These are phyloP conservation scores for Yamagishiella unicocca DNA, from an alignment of 139 green algal species.

Conservation along the genomic window DNA sequence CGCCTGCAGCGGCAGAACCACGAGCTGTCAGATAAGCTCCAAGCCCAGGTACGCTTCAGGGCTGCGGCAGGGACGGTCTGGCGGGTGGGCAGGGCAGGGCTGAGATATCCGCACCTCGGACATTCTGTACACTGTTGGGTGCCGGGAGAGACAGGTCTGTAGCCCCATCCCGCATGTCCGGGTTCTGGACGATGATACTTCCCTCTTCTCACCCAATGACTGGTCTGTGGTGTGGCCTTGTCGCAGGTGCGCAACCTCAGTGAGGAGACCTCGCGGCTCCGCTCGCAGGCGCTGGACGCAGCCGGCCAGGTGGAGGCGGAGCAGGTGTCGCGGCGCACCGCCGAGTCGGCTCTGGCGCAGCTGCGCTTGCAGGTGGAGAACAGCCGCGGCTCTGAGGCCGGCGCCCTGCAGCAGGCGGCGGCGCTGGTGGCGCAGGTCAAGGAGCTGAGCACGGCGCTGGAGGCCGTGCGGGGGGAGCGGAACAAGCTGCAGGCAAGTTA, in stretches of 20 bases:
- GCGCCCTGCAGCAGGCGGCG: slow-evolving; percentile 45
- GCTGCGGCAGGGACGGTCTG: too few relatives aligned
- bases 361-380: slow-evolving; percentile 39
- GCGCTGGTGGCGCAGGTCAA: slow-evolving; percentile 30
- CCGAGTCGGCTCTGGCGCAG: slow-evolving; percentile 39
- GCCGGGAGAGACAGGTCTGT: too few relatives aligned
- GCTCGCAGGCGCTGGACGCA: slow-evolving; percentile 37
- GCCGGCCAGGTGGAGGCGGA: slow-evolving; percentile 39
- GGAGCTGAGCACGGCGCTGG: slow-evolving; percentile 27
- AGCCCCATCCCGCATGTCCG: too few relatives aligned
- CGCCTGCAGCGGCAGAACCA: slow-evolving; percentile 40
- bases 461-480: slow-evolving; percentile 38
- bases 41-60: slow-evolving; percentile 51
- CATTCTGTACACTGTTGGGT: too few relatives aligned
- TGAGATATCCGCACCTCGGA: too few relatives aligned
- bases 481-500: slow-evolving; percentile 54
- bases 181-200: neutral
- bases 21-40: slow-evolving; percentile 50
- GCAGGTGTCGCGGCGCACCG: slow-evolving; percentile 35
- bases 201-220: neutral
- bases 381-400: slow-evolving; percentile 31
- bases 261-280: slow-evolving; percentile 48
- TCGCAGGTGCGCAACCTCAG: slow-evolving; percentile 47
- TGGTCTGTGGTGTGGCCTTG: too few relatives aligned
- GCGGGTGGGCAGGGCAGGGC: too few relatives aligned